Percentiles rank a stretch among this genome's conserved stretches.
These are phyloP conservation scores for Chrysosphaeria jannelii DNA, from an alignment of 2,329 filamentous ascomycete genomes.

Conservation along the genomic window DNA sequence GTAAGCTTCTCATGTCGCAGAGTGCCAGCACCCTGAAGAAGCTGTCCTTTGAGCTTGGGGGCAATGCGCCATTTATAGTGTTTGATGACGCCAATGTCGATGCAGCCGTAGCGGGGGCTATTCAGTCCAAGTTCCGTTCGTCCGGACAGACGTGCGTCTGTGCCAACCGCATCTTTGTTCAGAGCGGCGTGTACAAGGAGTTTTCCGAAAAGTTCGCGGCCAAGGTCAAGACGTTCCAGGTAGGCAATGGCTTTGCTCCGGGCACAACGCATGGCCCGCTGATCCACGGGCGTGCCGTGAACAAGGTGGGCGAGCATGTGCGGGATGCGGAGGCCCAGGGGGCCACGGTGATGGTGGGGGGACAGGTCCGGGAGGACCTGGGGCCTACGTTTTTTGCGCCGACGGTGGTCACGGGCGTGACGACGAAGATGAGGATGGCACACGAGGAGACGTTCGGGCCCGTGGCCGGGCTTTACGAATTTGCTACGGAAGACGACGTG, in stretches of 20 bases:
- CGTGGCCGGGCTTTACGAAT: slow-evolving; percentile 68
- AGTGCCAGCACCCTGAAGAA: slow-evolving; percentile 57
- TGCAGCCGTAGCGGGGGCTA: slow-evolving; percentile 49
- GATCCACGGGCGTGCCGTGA: slow-evolving; percentile 57
- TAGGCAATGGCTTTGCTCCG: slow-evolving; percentile 42
- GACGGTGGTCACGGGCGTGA: slow-evolving; percentile 74
- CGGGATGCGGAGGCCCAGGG: slow-evolving; percentile 52
- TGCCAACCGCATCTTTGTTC: slow-evolving; percentile 58
- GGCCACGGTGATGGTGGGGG: slow-evolving; percentile 43
- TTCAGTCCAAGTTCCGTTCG: slow-evolving; percentile 73
- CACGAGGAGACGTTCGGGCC: slow-evolving; percentile 88
- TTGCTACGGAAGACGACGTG: slow-evolving; percentile 70
- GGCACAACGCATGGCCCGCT: slow-evolving; percentile 52
- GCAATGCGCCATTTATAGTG: slow-evolving; percentile 87
- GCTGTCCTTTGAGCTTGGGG: slow-evolving; percentile 66
- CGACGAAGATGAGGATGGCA: slow-evolving; percentile 52
- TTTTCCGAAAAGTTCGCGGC: slow-evolving; percentile 40
- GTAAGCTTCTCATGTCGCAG: slow-evolving; percentile 67
- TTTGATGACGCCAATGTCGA: slow-evolving; percentile 89
- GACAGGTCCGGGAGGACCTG: slow-evolving; percentile 39
- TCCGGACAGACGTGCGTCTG: slow-evolving; percentile 92
- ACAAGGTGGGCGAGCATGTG: slow-evolving; percentile 55
- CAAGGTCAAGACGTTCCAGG: slow-evolving; percentile 43
- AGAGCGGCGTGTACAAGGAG: slow-evolving; percentile 45
- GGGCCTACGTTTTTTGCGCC: slow-evolving; percentile 72